Conservation (phyloP, 352 stramenopile species). For the Peronospora destructor region DNA sequence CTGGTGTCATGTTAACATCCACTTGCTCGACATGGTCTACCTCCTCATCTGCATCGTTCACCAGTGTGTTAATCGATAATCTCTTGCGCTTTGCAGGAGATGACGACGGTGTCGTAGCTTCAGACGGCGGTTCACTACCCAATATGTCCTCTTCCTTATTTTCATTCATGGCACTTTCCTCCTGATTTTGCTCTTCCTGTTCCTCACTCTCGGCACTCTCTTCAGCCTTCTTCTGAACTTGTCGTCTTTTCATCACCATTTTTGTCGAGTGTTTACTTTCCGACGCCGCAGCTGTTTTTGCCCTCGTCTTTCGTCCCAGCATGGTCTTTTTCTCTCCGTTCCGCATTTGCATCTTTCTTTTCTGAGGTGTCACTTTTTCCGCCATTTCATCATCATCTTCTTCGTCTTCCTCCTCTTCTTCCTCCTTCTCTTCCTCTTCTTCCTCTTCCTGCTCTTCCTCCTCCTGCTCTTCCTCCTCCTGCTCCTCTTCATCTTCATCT, state of each 20-base stretch:
- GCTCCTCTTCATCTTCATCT: slow-evolving; percentile 27
- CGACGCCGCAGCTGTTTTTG: slow-evolving; percentile 9
- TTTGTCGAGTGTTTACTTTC: slow-evolving; percentile 6
- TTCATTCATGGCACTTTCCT: slow-evolving; percentile 16
- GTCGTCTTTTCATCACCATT: slow-evolving; percentile 20
- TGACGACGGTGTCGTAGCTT: slow-evolving; percentile 23
- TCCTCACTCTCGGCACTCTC: slow-evolving; percentile 22
- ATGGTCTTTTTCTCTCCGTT: slow-evolving; percentile 22
- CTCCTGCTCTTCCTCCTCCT: slow-evolving; percentile 20
- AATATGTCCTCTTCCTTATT: slow-evolving; percentile 18
- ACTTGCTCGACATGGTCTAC: slow-evolving; percentile 18
- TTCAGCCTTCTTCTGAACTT: slow-evolving; percentile 21
- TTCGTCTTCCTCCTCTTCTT: slow-evolving; percentile 23
- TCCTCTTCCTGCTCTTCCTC: slow-evolving; percentile 23
- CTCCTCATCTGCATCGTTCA: slow-evolving; percentile 40
- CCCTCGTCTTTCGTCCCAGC: slow-evolving; percentile 21
- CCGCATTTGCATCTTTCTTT: slow-evolving; percentile 7
- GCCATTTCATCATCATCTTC: slow-evolving; percentile 15
- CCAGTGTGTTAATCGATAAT: slow-evolving; percentile 55
- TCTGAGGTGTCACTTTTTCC: slow-evolving; percentile 11
- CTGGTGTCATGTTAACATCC: slow-evolving; percentile 22
- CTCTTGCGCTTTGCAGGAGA: slow-evolving; percentile 41
- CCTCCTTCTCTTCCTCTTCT: slow-evolving; percentile 19
- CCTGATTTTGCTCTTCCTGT: slow-evolving; percentile 7
- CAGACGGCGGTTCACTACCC: slow-evolving; percentile 23